Base-by-base conservation (phyloP, 179 eudicot genomes). In the Heliamphora pulchella region DNA sequence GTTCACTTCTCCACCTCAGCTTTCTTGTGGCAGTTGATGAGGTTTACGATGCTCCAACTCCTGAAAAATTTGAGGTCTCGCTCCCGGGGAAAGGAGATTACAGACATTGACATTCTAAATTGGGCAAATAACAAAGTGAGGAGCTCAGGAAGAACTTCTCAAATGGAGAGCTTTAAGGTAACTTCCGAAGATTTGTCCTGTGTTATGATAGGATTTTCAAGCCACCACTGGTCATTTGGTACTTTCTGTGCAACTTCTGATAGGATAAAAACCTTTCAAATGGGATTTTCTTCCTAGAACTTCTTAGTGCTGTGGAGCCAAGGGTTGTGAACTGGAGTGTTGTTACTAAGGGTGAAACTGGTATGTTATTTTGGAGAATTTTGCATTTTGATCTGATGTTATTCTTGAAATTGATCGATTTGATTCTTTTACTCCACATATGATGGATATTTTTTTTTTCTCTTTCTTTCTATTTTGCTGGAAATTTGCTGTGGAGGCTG, bases 1-100 rank as follows among this genome's bases (percentile, higher is more conserved):
- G 50, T 31, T 8, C n/a, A 20, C 51, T 70, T 43, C 31, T 75
- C 10, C 13, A 31, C 65, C 17, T 79, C 93, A 92, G 97, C 95
- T 72, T 91, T 90, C 71, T 87, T 92, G 53, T 91, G 97, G 97
- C 95, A 92, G 86, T 81, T 92, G 85, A 92, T 92, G 97, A 90
- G 97, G 83, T 92, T 87, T 83, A 81, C 83, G 1, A 92, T 92
- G 95, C 91, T 92, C 78, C 89, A 89, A 86, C 88, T 92, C 55
- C 85, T 92, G 74, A 92, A 82, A 81, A 91, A 91, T 85, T 75
- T 92, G 80, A 91, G 95, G 84, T 87, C 89, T 15, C 88, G 81
- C 84, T 86, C 93, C 62, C 94, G 89, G 74, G 95, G 93, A 58
- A 92, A 83, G 84, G 95, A 92, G 83, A 89, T 92, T 18, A 86